These are phyloP conservation scores for Ilex asprella DNA, from an alignment of 257 asterid species.

Conservation along the genomic window DNA sequence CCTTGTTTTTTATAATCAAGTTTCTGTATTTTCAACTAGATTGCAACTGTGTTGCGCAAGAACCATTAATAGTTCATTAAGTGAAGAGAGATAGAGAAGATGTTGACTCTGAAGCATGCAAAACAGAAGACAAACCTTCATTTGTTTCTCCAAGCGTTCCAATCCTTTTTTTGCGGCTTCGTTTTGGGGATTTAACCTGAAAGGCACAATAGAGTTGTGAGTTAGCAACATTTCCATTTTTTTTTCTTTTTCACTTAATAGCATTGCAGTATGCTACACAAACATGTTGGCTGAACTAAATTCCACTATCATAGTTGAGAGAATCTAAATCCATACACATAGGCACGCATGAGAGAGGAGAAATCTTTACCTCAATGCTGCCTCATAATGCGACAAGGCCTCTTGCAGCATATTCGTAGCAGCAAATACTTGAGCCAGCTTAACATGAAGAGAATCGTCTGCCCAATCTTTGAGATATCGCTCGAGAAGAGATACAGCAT, in stretches of 20 bases:
- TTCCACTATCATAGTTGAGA: background rate
- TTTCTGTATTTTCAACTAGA: background rate
- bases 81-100: background rate
- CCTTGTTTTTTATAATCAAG: background rate
- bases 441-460: slow-evolving; percentile 87
- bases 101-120: slow-evolving; percentile 1
- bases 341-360: background rate
- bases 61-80: background rate
- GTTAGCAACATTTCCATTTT: background rate
- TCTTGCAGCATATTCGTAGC: slow-evolving; percentile 93
- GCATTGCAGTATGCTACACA: background rate
- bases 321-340: background rate
- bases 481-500: slow-evolving; percentile 83
- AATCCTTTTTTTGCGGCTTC: slow-evolving; percentile 90
- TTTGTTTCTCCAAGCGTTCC: slow-evolving; percentile 92
- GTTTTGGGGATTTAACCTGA: slow-evolving; percentile 80
- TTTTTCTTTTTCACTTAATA: no score
- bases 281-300: background rate
- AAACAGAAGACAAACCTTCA: slow-evolving; percentile 61
- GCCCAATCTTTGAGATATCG: slow-evolving; percentile 92
- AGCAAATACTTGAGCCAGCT: slow-evolving; percentile 94
- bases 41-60: background rate
- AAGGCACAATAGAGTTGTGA: slow-evolving; percentile 7
- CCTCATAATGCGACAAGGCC: slow-evolving; percentile 84
- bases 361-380: slow-evolving; percentile 66